Percentiles rank a stretch among this genome's conserved stretches.
phyloP scores from a whole-genome alignment of 2,329 filamentous ascomycete species.

The Xylaria sp. region DNA sequence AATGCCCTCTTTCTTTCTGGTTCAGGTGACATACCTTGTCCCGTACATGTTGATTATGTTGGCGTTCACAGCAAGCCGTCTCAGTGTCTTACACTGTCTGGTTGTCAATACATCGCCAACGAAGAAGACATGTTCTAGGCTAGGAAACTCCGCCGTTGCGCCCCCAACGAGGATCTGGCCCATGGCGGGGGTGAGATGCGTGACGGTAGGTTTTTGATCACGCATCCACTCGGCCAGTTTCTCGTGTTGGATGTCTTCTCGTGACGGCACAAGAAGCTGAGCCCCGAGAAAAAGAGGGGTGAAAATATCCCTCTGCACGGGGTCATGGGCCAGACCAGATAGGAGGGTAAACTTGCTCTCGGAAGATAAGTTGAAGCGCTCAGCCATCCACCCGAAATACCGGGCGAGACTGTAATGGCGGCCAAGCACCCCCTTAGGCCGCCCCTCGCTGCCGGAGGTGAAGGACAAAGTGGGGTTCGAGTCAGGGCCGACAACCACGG shows the following conservation, averaged over 20 bases:
- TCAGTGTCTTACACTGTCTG: conserved; percentile 77
- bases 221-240: conserved; percentile 86
- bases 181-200: conserved; percentile 94
- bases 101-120: conserved; percentile 90
- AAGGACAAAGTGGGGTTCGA: conserved; percentile 76
- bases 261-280: conserved; percentile 74
- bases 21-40: too few species aligned
- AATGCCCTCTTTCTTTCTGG: too few species aligned
- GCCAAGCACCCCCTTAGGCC: conserved; percentile 84
- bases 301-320: conserved; percentile 76
- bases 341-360: conserved; percentile 81
- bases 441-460: conserved; percentile 75
- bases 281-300: conserved; percentile 87
- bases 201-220: conserved; percentile 73
- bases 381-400: conserved; percentile 93
- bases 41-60: conserved; percentile 86
- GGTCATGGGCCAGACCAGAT: conserved; percentile 80
- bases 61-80: conserved; percentile 73
- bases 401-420: conserved; percentile 83
- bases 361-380: conserved; percentile 74
- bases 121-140: conserved; percentile 80
- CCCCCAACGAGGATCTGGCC: conserved; percentile 91
- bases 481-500: conserved; percentile 83
- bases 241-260: conserved; percentile 86
- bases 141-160: conserved; percentile 74